These are phyloP conservation scores for Moesziomyces globuligerus DNA, from an alignment of 1,284 basidiomycete genomes.

Conservation along the genomic window DNA sequence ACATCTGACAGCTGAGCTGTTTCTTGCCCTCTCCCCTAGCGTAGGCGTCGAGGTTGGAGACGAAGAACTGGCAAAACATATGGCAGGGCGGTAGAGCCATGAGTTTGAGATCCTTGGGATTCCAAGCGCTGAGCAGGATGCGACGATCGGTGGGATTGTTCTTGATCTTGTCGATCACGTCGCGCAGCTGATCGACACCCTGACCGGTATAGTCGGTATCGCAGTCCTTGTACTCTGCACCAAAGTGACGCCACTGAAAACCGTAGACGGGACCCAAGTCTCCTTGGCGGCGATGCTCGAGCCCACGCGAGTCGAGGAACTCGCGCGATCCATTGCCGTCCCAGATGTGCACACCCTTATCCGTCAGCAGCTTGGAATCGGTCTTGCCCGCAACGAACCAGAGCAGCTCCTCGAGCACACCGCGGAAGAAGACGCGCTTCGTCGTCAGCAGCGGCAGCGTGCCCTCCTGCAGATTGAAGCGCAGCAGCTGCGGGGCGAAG, in stretches of 20 bases:
- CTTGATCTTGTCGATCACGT: conserved; percentile 90
- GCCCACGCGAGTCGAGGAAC: conserved; percentile 85
- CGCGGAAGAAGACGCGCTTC: conserved; percentile 90
- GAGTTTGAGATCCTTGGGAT: conserved; percentile 87
- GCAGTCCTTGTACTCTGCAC: conserved; percentile 84
- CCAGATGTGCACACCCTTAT: conserved; percentile 95
- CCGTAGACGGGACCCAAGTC: conserved; percentile 97
- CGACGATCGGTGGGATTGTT: conserved; percentile 91
- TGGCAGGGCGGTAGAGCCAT: conserved; percentile 99
- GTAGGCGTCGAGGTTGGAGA: conserved; percentile 71
- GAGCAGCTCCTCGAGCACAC: conserved; percentile 91
- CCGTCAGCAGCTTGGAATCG: conserved; percentile 79
- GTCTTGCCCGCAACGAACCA: conserved; percentile 93
- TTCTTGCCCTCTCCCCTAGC: conserved; percentile 51
- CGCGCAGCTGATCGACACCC: conserved; percentile 90
- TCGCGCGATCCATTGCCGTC: conserved; percentile 91
- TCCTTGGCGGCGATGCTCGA: conserved; percentile 85
- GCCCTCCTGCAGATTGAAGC: conserved; percentile 54
- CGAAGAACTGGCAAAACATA: conserved; percentile 98
- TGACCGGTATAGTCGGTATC: conserved; percentile 81
- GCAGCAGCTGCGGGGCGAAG: conserved; percentile 63
- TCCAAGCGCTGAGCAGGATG: conserved; percentile 98
- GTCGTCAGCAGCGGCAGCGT: conserved; percentile 88
- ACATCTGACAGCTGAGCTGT: conserved; percentile 89
- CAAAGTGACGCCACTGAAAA: conserved; percentile 99